phyloP scores from a whole-genome alignment of 139 green algal species.

The Desmodesmus armatus region DNA sequence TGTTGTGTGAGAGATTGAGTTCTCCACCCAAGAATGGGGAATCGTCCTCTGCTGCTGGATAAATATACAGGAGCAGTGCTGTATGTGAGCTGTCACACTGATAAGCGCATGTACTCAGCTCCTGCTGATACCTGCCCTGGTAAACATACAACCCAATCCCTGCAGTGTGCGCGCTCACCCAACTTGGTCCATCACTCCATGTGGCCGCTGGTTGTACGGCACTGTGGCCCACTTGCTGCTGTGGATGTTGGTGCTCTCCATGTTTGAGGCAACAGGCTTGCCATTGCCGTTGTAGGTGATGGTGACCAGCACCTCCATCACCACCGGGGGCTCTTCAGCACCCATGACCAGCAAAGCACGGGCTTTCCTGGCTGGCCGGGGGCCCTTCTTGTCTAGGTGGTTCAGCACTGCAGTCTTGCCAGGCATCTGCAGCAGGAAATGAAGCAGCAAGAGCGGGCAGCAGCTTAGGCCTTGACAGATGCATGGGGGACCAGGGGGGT shows the following conservation, averaged over 20 bases:
- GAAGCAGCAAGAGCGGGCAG: no score
- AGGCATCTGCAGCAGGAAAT: slow-evolving; percentile 28
- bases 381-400: slow-evolving; percentile 13
- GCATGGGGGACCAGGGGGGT: no score
- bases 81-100: no score
- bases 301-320: slow-evolving; percentile 42
- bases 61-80: no score
- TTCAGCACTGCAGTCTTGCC: slow-evolving; percentile 26
- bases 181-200: slow-evolving; percentile 37
- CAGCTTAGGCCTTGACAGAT: no score
- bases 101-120: no score
- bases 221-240: slow-evolving; percentile 31
- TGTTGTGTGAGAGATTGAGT: no score
- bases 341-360: slow-evolving; percentile 30
- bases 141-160: no score
- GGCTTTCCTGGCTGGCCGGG: slow-evolving; percentile 10
- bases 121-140: no score
- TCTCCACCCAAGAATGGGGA: no score
- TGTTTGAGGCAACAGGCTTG: background rate
- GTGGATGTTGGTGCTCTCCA: slow-evolving; percentile 29
- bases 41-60: no score
- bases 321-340: background rate
- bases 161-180: slow-evolving; percentile 20
- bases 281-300: background rate
- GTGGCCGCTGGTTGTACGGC: slow-evolving; percentile 39